Evolutionary conservation across 2,329 filamentous ascomycete species (phyloP), one percentile per base, ranked within the genome.

Genomic region (Exophiala bonariae): DNA sequence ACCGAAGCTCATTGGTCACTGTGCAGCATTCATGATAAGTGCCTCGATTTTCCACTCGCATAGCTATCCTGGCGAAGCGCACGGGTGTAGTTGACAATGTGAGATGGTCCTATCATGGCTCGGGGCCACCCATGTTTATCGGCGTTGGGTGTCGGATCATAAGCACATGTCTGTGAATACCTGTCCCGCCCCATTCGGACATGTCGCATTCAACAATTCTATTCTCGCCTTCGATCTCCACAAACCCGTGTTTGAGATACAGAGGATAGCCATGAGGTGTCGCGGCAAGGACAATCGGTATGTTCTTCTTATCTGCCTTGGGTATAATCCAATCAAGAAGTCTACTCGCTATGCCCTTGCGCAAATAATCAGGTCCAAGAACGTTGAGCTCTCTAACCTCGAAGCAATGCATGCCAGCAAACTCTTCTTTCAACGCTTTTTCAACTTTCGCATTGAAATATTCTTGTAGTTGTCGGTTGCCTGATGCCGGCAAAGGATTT

Each of bases 191-290:
- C 47, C 47, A 50, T 11, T 42, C 26, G 13, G 35, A 17, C 47
- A 50, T 50, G 23, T 50, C 26, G 14, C 47, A 50, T 34, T 50
- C 41, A 22, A 50, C 32, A 28, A 32, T 19, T 20, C 20, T 23
- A 19, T 26, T 41, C 20, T 46, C 30, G 18, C 19, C 26, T 10
- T 32, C 41, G n/a, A 46, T 23, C 20, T 44, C 26, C 16, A 50
- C 47, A 18, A 50, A 50, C 5, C 47, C 47, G 20, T 50, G 47
- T n/a, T 33, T 40, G 5, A 41, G 23, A 19, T 50, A 50, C 9
- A 50, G 32, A 11, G 42, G 47, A 28, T 50, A 46, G 2, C 42
- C 47, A 23, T 31, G 26, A 3, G 47, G 47, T 5, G 47, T 50
- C 4, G 47, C 47, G 2, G 47, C 47, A 13, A 50, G 42, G 16